Conservation (phyloP, 1,139 yeast species). For the Kurtzmaniella natalensis region DNA sequence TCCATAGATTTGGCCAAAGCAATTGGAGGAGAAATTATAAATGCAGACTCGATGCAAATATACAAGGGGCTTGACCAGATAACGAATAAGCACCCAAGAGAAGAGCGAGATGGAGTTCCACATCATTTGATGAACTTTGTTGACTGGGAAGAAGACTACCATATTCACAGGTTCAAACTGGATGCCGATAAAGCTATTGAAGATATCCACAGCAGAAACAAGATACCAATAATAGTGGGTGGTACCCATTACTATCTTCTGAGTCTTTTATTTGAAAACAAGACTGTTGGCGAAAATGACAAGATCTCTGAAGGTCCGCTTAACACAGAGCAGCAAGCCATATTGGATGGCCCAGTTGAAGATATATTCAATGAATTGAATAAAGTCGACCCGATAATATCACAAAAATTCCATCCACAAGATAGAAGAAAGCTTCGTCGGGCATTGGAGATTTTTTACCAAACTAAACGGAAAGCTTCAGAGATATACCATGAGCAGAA, state of each 20-base stretch:
- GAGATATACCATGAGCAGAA: conserved; percentile 63
- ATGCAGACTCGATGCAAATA: conserved; percentile 97
- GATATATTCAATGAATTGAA: conserved; percentile 44
- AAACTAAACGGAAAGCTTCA: conserved; percentile 67
- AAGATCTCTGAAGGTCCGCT: conserved; percentile 13
- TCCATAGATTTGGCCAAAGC: conserved; percentile 75
- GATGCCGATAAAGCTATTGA: conserved; percentile 63
- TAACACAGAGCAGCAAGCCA: conserved; percentile 34
- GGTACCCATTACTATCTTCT: conserved; percentile 95
- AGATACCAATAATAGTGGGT: conserved; percentile 85
- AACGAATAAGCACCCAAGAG: conserved; percentile 86
- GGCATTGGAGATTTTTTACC: conserved; percentile 73
- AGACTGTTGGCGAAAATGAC: conserved; percentile 38
- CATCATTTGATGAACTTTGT: conserved; percentile 90
- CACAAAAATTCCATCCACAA: conserved; percentile 86
- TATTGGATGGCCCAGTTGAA: conserved; percentile 58
- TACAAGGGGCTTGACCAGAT: conserved; percentile 69
- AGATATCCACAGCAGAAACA: conserved; percentile 66
- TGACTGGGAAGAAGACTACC: conserved; percentile 75
- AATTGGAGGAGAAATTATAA: conserved; percentile 83
- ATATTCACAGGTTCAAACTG: conserved; percentile 70
- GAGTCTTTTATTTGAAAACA: conserved; percentile 65
- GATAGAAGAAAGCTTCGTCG: conserved; percentile 75
- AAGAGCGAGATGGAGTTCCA: conserved; percentile 65
- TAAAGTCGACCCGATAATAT: conserved; percentile 64